These are phyloP conservation scores for Beauveria sp. DNA, from an alignment of 2,329 filamentous ascomycete genomes.

Conservation along the genomic window DNA sequence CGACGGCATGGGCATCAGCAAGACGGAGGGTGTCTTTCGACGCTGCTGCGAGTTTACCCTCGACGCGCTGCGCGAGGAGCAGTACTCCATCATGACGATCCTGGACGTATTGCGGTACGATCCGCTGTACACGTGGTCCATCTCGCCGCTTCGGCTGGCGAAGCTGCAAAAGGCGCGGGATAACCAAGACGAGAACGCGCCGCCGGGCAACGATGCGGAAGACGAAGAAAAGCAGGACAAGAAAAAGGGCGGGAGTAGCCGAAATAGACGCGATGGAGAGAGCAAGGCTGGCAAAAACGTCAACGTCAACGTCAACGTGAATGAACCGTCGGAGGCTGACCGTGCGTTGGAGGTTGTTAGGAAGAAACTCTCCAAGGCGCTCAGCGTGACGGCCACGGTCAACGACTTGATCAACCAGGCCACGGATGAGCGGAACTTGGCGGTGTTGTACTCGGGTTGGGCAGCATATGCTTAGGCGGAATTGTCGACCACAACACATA, in stretches of 20 bases:
- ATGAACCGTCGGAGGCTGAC: constrained; percentile 70
- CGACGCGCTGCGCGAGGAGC: constrained; percentile 88
- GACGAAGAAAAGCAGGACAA: constrained; percentile 23
- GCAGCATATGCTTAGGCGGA: constrained; percentile 35
- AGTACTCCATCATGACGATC: constrained; percentile 96
- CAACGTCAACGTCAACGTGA: constrained; percentile 25
- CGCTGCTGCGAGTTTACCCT: constrained; percentile 98
- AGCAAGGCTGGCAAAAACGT: constrained; percentile 25
- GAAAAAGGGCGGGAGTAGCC: constrained; percentile 35
- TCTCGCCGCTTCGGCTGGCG: constrained; percentile 61
- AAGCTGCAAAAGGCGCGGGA: constrained; percentile 57
- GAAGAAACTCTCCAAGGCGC: constrained; percentile 89
- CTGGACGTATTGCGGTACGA: constrained; percentile 97
- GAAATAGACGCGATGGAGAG: constrained; percentile 29
- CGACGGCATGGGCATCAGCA: constrained; percentile 93
- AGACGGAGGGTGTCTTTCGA: constrained; percentile 91
- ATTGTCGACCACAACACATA: neutral
- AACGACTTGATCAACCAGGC: constrained; percentile 96
- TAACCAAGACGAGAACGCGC: constrained; percentile 33
- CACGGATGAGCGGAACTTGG: constrained; percentile 85
- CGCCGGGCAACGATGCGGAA: constrained; percentile 27
- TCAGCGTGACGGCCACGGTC: constrained; percentile 91
- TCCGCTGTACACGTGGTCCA: constrained; percentile 91
- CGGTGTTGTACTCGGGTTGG: constrained; percentile 70
- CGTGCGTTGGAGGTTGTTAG: constrained; percentile 85